phyloP scores from a whole-genome alignment of 2,329 filamentous ascomycete genomes.

The Fusarium penzigii region DNA sequence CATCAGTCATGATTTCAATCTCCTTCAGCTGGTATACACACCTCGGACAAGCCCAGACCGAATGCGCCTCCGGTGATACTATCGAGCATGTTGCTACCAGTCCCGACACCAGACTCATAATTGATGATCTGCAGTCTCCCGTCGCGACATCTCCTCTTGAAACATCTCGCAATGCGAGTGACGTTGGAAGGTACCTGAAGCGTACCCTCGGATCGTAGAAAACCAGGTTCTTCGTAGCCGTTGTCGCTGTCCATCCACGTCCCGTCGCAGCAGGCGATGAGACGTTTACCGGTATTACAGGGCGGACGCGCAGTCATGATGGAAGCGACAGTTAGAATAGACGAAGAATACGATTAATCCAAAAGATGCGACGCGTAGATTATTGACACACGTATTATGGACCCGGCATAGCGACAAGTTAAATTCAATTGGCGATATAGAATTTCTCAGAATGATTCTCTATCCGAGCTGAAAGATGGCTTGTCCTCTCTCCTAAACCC shows the following conservation, averaged over 20 bases:
- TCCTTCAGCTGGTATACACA: conserved; percentile 23
- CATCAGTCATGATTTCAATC: background rate
- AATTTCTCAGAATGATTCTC: background rate
- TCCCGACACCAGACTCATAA: conserved; percentile 63
- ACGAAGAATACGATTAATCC: no score
- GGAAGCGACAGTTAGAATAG: background rate
- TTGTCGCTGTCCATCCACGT: conserved; percentile 57
- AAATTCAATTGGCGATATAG: background rate
- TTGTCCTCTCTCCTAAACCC: background rate
- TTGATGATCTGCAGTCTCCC: conserved; percentile 59
- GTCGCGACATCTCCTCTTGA: conserved; percentile 52
- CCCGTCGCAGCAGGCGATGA: conserved; percentile 55
- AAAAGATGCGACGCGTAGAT: no score
- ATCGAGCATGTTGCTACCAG: conserved; percentile 50
- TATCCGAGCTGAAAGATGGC: background rate
- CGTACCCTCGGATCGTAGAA: conserved; percentile 39
- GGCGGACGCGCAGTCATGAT: background rate
- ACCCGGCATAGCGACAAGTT: no score
- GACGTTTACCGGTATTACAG: conserved; percentile 40
- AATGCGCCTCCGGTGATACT: conserved; percentile 56
- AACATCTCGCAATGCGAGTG: conserved; percentile 59
- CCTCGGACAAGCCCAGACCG: conserved; percentile 55
- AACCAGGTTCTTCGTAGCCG: conserved; percentile 43
- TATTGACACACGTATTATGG: no score
- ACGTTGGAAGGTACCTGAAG: conserved; percentile 60